These are phyloP conservation scores for Chalciporus chontae DNA, from an alignment of 768 basidiomycete genomes.

Conservation along the genomic window DNA sequence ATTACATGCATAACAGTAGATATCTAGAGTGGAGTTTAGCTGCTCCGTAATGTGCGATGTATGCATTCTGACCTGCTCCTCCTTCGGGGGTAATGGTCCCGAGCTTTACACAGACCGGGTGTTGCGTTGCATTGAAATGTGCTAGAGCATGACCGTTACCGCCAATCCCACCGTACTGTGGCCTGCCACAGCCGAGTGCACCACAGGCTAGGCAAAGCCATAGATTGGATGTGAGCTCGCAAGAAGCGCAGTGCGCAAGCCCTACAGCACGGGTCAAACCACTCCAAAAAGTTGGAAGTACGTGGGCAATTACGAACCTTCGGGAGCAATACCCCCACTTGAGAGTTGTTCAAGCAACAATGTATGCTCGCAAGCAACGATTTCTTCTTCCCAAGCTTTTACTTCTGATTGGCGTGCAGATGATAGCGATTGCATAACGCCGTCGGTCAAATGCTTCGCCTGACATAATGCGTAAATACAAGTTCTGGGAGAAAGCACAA, in stretches of 20 bases:
- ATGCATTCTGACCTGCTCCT: conserved; percentile 59
- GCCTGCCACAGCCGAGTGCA: conserved; percentile 81
- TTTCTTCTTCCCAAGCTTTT: conserved; percentile 97
- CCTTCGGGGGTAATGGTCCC: conserved; percentile 98
- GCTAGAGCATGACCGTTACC: conserved; percentile 89
- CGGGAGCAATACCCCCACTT: conserved; percentile 21
- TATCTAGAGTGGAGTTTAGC: conserved; percentile 44
- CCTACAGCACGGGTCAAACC: conserved; percentile 37
- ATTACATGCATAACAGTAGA: conserved; percentile 91
- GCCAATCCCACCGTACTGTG: conserved; percentile 74
- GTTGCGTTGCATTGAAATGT: conserved; percentile 70
- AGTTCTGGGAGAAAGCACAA: neutral
- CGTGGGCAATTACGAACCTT: conserved; percentile 17
- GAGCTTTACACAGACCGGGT: conserved; percentile 85
- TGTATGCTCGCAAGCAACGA: conserved; percentile 81
- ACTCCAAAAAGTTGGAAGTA: too few relatives aligned
- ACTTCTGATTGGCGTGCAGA: conserved; percentile 93
- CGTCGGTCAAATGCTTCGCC: conserved; percentile 57
- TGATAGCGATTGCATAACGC: conserved; percentile 76
- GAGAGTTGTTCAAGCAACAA: conserved; percentile 47
- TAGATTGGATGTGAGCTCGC: conserved; percentile 85
- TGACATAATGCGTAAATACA: conserved; percentile 18
- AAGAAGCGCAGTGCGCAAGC: conserved; percentile 75
- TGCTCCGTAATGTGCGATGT: neutral
- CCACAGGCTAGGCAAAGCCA: conserved; percentile 97